These are phyloP conservation scores for Phytomonas sp. DNA, from an alignment of 208 protist species.

Conservation along the genomic window DNA sequence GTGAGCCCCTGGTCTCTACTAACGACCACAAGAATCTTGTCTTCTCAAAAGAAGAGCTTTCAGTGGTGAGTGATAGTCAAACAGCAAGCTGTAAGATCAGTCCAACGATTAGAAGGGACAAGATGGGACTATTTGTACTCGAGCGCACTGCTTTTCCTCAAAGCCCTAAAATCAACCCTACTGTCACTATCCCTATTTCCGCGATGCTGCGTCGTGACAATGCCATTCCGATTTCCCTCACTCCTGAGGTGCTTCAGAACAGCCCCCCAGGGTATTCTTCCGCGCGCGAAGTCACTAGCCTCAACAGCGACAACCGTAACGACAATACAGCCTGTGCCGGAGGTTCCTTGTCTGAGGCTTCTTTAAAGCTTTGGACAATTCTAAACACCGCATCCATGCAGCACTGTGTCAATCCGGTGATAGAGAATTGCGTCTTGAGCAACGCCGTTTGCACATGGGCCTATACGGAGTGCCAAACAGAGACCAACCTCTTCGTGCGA, in stretches of 20 bases:
- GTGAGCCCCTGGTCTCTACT: neutral
- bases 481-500: constrained; percentile 41
- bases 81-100: neutral
- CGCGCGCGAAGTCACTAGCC: neutral
- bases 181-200: neutral
- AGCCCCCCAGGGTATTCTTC: neutral
- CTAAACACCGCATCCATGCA: constrained; percentile 14
- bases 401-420: constrained; percentile 21
- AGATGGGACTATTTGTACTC: neutral
- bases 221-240: neutral
- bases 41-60: neutral
- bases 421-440: constrained; percentile 43
- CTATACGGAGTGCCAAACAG: constrained; percentile 39
- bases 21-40: neutral
- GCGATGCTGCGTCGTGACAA: neutral
- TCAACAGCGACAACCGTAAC: neutral
- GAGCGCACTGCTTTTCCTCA: neutral
- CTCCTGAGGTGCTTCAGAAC: neutral
- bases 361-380: neutral
- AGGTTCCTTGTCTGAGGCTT: neutral
- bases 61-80: neutral
- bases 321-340: neutral
- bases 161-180: neutral
- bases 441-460: constrained; percentile 41
- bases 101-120: neutral